Percentiles rank a stretch among this genome's conserved stretches.
phyloP scores from a whole-genome alignment of 345 rosid species.

The Eucalyptus cladocalyx region DNA sequence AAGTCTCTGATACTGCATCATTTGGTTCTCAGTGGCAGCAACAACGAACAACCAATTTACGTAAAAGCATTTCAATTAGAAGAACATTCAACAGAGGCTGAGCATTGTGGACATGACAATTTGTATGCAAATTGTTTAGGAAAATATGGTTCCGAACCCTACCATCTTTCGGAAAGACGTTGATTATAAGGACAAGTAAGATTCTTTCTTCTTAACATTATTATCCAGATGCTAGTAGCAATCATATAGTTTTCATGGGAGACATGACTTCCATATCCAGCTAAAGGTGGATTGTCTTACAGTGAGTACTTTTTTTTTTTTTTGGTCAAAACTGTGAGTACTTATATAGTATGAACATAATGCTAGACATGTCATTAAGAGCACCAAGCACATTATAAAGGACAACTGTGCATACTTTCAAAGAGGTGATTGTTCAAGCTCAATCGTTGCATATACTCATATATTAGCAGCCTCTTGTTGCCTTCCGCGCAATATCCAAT shows the following conservation, averaged over 20 bases:
- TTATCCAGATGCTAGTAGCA: not conserved
- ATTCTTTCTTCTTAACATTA: not conserved
- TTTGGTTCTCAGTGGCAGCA: not conserved
- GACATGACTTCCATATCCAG: not conserved
- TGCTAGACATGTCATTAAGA: too few species aligned
- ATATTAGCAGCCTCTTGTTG: too few species aligned
- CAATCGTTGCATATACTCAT: too few species aligned
- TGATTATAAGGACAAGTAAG: rapidly evolving
- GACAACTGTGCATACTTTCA: too few species aligned
- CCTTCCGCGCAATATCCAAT: too few species aligned
- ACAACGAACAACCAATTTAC: not conserved
- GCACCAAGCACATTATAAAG: too few species aligned
- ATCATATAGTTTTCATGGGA: not conserved
- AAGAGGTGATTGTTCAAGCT: too few species aligned
- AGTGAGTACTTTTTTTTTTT: not conserved
- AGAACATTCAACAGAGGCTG: not conserved
- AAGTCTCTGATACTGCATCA: not conserved
- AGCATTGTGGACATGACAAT: too few species aligned
- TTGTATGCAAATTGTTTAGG: too few species aligned
- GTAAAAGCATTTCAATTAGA: not conserved
- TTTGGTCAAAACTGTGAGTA: too few species aligned
- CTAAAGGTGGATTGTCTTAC: not conserved
- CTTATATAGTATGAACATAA: too few species aligned
- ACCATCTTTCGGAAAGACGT: not conserved
- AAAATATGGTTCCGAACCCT: not conserved